Percentiles rank a stretch among this genome's conserved stretches.
These are phyloP conservation scores for Trichoderma semiorbis DNA, from an alignment of 2,329 filamentous ascomycete genomes.

Conservation along the genomic window DNA sequence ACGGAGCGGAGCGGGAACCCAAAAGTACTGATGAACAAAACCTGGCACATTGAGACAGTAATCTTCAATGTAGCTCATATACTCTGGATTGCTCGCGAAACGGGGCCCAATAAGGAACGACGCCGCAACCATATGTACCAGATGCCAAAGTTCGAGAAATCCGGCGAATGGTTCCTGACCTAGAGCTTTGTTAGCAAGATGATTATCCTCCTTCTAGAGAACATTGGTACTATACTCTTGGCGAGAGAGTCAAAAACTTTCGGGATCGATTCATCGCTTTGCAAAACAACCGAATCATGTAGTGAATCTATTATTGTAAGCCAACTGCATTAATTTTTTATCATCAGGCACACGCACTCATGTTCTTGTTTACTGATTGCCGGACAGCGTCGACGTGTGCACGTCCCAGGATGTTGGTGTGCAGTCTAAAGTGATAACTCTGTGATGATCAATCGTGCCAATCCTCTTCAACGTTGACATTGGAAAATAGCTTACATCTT, in stretches of 20 bases:
- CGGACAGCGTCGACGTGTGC: conserved; percentile 14
- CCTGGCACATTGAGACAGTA: conserved; percentile 15
- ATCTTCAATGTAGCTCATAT: conserved; percentile 10
- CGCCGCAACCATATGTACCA: not conserved
- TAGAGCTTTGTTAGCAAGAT: not conserved
- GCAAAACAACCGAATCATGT: not conserved
- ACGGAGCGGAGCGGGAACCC: not conserved
- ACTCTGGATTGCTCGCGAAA: not conserved
- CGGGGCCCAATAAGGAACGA: conserved; percentile 6
- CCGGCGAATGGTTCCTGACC: not conserved
- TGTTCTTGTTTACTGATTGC: conserved; percentile 16
- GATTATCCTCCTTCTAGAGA: not conserved
- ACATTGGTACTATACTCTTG: not conserved
- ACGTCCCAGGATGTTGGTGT: conserved; percentile 10
- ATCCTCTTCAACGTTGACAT: not conserved
- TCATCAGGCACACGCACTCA: not conserved
- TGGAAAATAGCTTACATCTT: not conserved
- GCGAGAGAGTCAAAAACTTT: not conserved
- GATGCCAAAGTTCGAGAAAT: conserved; percentile 6
- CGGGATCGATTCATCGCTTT: not conserved
- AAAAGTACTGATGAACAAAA: conserved; percentile 14
- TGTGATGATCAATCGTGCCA: not conserved
- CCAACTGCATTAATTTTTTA: not conserved
- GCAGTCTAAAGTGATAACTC: conserved; percentile 15
- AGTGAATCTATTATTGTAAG: not conserved